These are phyloP conservation scores for Eurotiales sp. DNA, from an alignment of 2,329 filamentous ascomycete genomes.

Conservation along the genomic window DNA sequence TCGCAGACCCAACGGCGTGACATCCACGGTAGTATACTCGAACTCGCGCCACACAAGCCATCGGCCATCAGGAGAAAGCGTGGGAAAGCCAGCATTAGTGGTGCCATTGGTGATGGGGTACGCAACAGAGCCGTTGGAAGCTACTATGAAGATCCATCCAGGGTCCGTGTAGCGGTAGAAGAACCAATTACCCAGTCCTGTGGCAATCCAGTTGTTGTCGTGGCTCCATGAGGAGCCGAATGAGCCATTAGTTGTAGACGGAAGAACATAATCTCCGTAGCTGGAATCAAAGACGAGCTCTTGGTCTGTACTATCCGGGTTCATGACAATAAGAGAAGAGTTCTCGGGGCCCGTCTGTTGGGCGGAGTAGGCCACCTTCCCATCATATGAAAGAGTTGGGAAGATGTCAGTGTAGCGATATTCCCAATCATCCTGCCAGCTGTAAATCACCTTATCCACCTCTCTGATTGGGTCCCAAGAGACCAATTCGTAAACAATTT, in stretches of 20 bases:
- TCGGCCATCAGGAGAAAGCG: neutral
- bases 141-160: slow-evolving; percentile 21
- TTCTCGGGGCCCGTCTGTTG: slow-evolving; percentile 11
- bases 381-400: neutral
- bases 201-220: slow-evolving; percentile 36
- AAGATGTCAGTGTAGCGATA: neutral
- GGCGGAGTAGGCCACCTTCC: neutral
- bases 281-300: too few relatives aligned
- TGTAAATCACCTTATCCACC: neutral
- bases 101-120: neutral
- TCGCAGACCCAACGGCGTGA: neutral
- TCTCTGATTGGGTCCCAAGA: neutral
- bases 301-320: too few relatives aligned
- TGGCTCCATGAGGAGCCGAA: slow-evolving; percentile 40
- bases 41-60: neutral
- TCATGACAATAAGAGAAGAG: too few relatives aligned
- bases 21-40: neutral
- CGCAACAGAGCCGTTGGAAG: slow-evolving; percentile 15
- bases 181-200: slow-evolving; percentile 42
- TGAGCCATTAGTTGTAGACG: slow-evolving; percentile 29
- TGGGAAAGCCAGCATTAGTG: neutral
- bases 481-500: neutral
- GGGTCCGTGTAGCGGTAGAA: slow-evolving; percentile 24
- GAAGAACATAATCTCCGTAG: too few relatives aligned
- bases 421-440: neutral